Base-by-base conservation (phyloP, 106 monocot genomes). In the Acorus gramineus region DNA sequence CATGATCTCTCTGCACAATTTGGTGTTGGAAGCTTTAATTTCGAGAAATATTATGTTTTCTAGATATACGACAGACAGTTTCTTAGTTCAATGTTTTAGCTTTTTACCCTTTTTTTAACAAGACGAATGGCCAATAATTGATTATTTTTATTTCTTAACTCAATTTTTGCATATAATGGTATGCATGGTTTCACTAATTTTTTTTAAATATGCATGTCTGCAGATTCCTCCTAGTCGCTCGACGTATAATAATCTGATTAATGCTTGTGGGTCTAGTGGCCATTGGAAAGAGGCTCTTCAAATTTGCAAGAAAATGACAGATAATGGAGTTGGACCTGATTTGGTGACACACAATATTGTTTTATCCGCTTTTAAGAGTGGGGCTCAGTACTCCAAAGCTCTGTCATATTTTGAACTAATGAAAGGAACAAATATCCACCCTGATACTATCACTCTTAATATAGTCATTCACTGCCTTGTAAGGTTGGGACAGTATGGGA, bases 261-360 rank as follows among this genome's bases (percentile, higher is more conserved):
- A 74, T 85, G 96, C 85, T 70, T 96, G 96, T 79, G 96, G 87
- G 60, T 79, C 84, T 61, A 72, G 82, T 69, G 96, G 96, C 11
- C 66, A 91, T 54, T 96, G 96, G 96, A 88, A 73, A 71, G 78
- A 91, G 66, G 96, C 87, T 70, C 82, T 96, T 49, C 73, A 83
- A 71, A 68, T 91, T 71, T 85, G 90, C 74, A 87, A 85, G 74
- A 73, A 85, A 74, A 96, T 96, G 96, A 87, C 91, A 56, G 96
- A 91, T 70, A 96, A 91, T 81, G 96, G 96, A 53, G 81, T 96
- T 64, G 96, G 96, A n/a, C 96, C 96, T 46, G 91, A 96, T 82
- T 75, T 91, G 65, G 76, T 91, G 10, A 91, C 96, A 46, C 96
- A 96, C 69, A 96, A 96, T 69, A 83, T 87, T 64, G 67, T 91